Conservation (phyloP, 2,329 filamentous ascomycete species). For the Colletotrichum tanaceti region DNA sequence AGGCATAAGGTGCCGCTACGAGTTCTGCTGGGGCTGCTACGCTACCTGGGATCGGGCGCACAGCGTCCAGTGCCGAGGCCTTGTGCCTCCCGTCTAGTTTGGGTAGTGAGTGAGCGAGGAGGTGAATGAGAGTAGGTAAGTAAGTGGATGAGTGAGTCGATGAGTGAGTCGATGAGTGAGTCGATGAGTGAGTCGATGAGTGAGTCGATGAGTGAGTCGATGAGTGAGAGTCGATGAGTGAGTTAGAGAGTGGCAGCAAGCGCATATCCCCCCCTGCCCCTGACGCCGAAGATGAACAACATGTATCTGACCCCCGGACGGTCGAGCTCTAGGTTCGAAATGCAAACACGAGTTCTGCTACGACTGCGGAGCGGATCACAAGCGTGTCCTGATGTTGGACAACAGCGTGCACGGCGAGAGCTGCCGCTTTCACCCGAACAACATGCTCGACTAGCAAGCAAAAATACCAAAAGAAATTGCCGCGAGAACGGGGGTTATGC, state of each 20-base stretch:
- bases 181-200: no score
- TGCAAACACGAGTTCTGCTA: constrained; percentile 51
- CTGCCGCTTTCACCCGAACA: constrained; percentile 49
- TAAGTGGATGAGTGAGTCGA: no score
- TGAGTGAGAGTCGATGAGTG: no score
- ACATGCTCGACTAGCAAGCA: constrained; percentile 27
- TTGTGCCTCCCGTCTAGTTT: neutral
- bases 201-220: no score
- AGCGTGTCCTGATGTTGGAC: constrained; percentile 48
- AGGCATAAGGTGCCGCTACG: constrained; percentile 51
- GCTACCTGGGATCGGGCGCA: constrained; percentile 40
- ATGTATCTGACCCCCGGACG: constrained; percentile 12
- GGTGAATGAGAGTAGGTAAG: no score
- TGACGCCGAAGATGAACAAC: neutral
- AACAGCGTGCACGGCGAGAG: constrained; percentile 48
- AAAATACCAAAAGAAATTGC: no score
- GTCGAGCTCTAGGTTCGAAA: constrained; percentile 43
- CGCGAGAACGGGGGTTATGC: no score
- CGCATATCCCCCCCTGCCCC: no score
- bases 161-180: no score
- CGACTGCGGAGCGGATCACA: constrained; percentile 52
- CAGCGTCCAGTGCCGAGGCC: constrained; percentile 38
- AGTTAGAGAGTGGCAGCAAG: no score
- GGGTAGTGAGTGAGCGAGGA: neutral
- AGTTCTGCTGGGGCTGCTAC: constrained; percentile 53